phyloP scores from a whole-genome alignment of 23 red algal genomes.

The Gracilaria gracilis region DNA sequence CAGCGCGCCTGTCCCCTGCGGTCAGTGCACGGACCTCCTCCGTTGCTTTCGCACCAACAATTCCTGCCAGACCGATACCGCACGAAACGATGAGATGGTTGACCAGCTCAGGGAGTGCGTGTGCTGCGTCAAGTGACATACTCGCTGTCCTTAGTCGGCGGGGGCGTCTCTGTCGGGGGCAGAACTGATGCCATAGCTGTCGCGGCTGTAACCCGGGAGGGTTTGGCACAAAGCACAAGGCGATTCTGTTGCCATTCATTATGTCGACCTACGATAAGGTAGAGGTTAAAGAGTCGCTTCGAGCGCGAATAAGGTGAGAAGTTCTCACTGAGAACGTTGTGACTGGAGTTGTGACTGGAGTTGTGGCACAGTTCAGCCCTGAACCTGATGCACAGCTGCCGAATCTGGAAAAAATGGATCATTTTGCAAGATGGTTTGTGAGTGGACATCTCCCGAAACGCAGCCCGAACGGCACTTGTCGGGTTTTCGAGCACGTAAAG shows the following conservation, averaged over 20 bases:
- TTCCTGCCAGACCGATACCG: conserved; percentile 58
- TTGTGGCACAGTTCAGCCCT: neutral
- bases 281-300: neutral
- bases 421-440: neutral
- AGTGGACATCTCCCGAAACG: neutral
- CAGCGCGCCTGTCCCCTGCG: conserved; percentile 49
- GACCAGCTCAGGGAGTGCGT: conserved; percentile 51
- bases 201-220: neutral
- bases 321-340: no score
- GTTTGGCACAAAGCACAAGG: conserved; percentile 10
- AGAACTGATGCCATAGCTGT: neutral
- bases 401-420: neutral
- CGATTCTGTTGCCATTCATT: neutral
- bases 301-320: neutral
- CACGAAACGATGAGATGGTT: conserved; percentile 70
- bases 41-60: conserved; percentile 68
- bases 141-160: neutral
- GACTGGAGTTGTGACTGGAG: neutral
- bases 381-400: no score
- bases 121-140: conserved; percentile 19
- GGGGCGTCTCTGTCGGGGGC: neutral
- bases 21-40: conserved; percentile 64
- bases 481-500: no score
- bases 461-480: no score
- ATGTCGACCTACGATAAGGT: neutral